Evolutionary conservation across 169 alveolate species (phyloP).

Genomic region (Babesia bigemina): DNA sequence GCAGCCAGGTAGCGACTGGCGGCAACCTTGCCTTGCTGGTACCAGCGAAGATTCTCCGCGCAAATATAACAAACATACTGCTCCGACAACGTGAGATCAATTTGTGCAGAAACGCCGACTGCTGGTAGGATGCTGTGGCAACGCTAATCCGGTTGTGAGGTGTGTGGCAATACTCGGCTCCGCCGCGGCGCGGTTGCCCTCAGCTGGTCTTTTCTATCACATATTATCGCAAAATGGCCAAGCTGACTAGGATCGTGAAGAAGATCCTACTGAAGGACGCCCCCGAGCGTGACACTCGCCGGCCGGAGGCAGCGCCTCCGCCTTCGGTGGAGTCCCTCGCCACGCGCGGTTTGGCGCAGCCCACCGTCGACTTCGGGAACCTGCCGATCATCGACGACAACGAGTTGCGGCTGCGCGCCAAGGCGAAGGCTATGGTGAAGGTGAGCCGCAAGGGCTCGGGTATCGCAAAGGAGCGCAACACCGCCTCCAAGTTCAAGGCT

Average conservation of each 20-base stretch:
- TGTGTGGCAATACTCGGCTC: no score
- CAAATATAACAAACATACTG: no score
- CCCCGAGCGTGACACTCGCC: constrained; percentile 17
- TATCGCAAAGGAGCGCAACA: constrained; percentile 35
- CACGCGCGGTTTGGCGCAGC: constrained; percentile 57
- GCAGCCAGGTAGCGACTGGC: no score
- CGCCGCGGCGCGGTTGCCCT: no score
- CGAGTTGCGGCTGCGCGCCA: constrained; percentile 19
- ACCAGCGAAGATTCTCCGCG: no score
- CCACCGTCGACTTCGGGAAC: constrained; percentile 55
- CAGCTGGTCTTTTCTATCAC: no score
- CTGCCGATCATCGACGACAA: constrained; percentile 25
- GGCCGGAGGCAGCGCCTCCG: constrained; percentile 16
- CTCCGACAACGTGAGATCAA: no score
- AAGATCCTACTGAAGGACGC: constrained; percentile 34
- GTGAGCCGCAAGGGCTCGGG: constrained; percentile 39
- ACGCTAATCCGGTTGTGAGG: no score
- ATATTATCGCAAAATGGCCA: constrained; percentile 54
- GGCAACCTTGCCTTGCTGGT: no score
- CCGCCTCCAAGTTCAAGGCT: constrained; percentile 10
- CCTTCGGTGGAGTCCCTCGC: constrained; percentile 56
- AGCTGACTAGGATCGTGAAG: constrained; percentile 60
- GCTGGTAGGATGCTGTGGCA: no score
- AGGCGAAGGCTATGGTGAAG: constrained; percentile 9
- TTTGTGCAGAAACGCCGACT: no score